phyloP scores from a whole-genome alignment of 169 alveolate genomes.

The Condylostoma magnum region DNA sequence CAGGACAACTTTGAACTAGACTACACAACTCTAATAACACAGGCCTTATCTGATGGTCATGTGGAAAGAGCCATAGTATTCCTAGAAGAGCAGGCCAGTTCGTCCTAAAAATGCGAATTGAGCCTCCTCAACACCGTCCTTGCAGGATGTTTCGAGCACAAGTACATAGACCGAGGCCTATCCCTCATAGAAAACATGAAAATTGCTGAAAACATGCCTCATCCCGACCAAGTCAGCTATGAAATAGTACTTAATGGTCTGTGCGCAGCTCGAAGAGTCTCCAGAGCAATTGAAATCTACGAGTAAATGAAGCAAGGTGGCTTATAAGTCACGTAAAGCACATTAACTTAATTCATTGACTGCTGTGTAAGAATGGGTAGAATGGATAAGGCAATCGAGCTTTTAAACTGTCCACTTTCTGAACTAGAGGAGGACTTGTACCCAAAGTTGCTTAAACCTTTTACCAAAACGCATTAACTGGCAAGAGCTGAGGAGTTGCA shows the following conservation, averaged over 20 bases:
- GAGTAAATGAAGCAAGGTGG: no score
- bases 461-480: constrained; percentile 79
- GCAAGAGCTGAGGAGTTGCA: constrained; percentile 75
- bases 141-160: not conserved
- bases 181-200: not conserved
- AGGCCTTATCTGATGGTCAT: not conserved
- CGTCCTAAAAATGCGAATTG: no score
- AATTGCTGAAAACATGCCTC: not conserved
- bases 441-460: constrained; percentile 90
- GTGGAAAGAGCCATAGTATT: not conserved
- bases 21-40: not conserved
- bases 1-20: not conserved
- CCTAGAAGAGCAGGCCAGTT: not conserved
- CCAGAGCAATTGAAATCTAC: not conserved
- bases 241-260: not conserved
- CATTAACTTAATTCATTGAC: not conserved
- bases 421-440: constrained; percentile 85
- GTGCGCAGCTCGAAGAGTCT: not conserved
- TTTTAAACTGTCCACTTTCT: no score
- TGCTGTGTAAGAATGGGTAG: not conserved
- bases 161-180: not conserved
- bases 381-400: not conserved
- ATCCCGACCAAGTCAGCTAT: no score
- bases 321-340: not conserved
- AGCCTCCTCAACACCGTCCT: no score